Percentiles rank a stretch among this genome's conserved stretches.
Conservation (phyloP, 257 asterid species). For the Fraxinus anomala region DNA sequence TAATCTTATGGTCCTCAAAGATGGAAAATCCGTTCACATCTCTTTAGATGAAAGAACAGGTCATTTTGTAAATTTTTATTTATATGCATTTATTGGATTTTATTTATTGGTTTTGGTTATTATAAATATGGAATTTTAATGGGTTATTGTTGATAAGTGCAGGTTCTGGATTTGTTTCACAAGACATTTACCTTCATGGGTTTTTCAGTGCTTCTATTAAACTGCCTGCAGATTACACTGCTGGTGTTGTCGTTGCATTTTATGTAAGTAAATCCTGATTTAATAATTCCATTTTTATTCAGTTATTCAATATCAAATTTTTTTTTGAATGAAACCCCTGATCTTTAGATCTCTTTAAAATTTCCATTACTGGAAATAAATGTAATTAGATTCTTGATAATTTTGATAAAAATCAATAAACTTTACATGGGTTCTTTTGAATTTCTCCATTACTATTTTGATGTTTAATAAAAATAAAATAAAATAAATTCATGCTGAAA, state of each 20-base stretch:
- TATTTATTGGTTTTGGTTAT: not conserved
- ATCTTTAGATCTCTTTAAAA: not conserved
- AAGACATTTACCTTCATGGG: conserved; percentile 82
- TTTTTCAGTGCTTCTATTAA: conserved; percentile 84
- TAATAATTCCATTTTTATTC: not conserved
- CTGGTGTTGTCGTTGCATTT: conserved; percentile 96
- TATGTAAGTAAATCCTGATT: conserved; percentile 59
- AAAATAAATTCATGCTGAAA: not conserved
- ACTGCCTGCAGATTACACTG: conserved; percentile 89
- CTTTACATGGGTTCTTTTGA: not conserved
- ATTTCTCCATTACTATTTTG: not conserved
- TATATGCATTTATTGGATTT: not conserved
- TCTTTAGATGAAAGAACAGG: conserved; percentile 86
- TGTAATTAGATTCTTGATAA: not conserved
- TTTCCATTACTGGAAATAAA: not conserved
- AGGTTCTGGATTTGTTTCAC: conserved; percentile 95
- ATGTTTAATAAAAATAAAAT: not conserved
- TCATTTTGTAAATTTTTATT: not conserved
- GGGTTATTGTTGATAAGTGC: conserved; percentile 16
- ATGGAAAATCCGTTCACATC: conserved; percentile 73
- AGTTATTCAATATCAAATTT: not conserved
- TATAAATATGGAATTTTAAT: conserved; percentile 29
- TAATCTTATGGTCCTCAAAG: conserved; percentile 69
- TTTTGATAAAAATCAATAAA: not conserved
- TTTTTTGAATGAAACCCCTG: not conserved